Base-by-base conservation (phyloP, 306 rosid species). In the Cicer chorassanicum region DNA sequence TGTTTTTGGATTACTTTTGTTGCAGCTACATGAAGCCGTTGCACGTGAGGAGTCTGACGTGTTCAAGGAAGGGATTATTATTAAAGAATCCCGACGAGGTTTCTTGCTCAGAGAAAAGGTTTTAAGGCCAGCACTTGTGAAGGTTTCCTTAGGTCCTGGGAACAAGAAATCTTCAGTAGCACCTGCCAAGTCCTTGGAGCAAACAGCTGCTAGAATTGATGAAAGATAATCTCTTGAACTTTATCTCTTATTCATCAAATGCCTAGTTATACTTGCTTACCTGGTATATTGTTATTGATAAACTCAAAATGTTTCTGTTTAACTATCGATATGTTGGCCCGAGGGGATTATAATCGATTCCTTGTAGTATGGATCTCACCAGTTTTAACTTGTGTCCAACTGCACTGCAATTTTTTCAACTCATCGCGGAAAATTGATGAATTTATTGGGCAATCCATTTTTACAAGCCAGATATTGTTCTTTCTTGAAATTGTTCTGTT, bases 121-220 rank as follows among this genome's bases (percentile, higher is more conserved):
- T 84, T 70, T 94, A 45, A 90, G 99, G 88, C 96, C 97, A 68
- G 96, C 97, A 16, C 82, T 21, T 75, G 97, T 94, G 65, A 92
- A 88, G 80, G 99, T 94, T 68, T 91, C 99, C 15, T 68, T 70
- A 15, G 97, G 97, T 9, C 93, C 93, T 6, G 89, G 93, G 68
- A 84, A 74, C 46, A 86, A 81, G 80, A 83, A 86, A 61, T 70
- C 80, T 65, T 70, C 82, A 0, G 73, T 44, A 19, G 68, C 87
- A 40, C 12, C 85, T 48, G 82, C 78, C 66, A 75, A 72, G 34
- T 78, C 90, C 59, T 14, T 72, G 14, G 89, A 76, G 73, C 86
- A 77, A 75, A 59, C 96, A 67, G 77, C 88, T 50, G 86, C 85
- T 44, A 81, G 86, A 62, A 76, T 84, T 54, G 96, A 90, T 64